Evolutionary conservation across 257 asterid species (phyloP), one percentile per base, ranked within the genome.

Genomic region (Marsdenia floribunda): DNA sequence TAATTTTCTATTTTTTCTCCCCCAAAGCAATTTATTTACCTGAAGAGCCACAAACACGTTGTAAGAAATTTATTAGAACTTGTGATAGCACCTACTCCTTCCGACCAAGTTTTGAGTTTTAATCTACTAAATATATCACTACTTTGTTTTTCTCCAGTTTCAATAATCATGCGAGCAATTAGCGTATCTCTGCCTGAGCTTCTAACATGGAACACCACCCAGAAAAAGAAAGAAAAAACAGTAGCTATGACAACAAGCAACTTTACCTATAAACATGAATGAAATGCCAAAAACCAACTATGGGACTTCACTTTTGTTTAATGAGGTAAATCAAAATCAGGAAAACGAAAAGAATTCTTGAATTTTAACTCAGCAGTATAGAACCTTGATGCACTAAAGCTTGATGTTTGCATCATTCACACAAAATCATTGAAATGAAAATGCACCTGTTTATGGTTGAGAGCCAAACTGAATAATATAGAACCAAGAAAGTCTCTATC

Each of bases 381-480:
- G 33, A 8, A 18, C 11, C 49, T 14, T 52, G 47, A 15, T 57
- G 16, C 68, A 38, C 19, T 3, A 2, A 44, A 58, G 40, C 68
- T 24, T 44, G 1, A 44, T 44, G 49, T 44, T 6, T 44, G 33
- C 69, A 38, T 14, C 7, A 3, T 71, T 19, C 75, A 49, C 53
- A 19, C 29, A 29, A 68, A 69, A 44, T 67, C 29, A 24, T 19
- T 5, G 53, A 14, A 3, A 74, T 55, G 65, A 52, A 74, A 58
- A 59, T 22, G 54, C 77, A 92, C 98, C 99, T 95, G 99, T 80
- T 95, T 92, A 78, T 92, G 98, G 83, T 92, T 95, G 83, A 95
- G 98, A 76, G 98, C 94, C 81, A 95, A 96, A 85, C 93, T 80
- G 88, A 88, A 95, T 70, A 92, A 79, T 73, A 90, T 29, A 55